These are phyloP conservation scores for Fragaria nilgerrensis DNA, from an alignment of 306 rosid species.

Conservation along the genomic window DNA sequence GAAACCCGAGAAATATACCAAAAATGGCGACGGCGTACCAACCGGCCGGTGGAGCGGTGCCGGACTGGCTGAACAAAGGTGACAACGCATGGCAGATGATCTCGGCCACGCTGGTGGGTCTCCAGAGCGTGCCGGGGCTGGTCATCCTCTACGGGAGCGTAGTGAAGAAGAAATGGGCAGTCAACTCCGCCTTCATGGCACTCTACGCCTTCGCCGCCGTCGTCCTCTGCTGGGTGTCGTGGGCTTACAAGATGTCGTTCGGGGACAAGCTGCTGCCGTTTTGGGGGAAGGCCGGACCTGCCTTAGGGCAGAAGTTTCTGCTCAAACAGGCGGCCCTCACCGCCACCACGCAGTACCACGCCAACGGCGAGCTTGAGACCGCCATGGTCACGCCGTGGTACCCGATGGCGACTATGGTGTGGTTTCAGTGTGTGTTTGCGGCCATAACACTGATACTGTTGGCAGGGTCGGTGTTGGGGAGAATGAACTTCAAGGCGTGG, in stretches of 20 bases:
- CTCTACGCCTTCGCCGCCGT: conserved; percentile 28
- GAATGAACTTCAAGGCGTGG: conserved; percentile 31
- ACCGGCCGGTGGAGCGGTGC: conserved; percentile 36
- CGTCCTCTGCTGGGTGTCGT: conserved; percentile 17
- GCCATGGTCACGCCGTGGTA: neutral
- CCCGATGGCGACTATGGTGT: conserved; percentile 20
- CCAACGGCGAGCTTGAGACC: neutral
- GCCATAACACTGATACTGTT: conserved; percentile 15
- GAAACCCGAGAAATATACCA: neutral
- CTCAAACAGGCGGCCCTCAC: conserved; percentile 14
- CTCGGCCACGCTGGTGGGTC: conserved; percentile 53
- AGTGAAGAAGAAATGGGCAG: conserved; percentile 65
- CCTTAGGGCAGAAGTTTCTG: conserved; percentile 10
- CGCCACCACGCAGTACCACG: neutral
- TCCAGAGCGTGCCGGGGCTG: conserved; percentile 61
- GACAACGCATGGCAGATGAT: conserved; percentile 73
- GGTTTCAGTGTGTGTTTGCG: conserved; percentile 16
- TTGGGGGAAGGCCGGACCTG: conserved; percentile 17
- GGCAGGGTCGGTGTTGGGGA: conserved; percentile 23
- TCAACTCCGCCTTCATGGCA: conserved; percentile 29
- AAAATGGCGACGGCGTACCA: conserved; percentile 30
- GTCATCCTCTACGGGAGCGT: conserved; percentile 63
- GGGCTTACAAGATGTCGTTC: conserved; percentile 27
- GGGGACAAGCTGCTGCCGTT: conserved; percentile 18
- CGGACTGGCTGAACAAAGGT: conserved; percentile 63